A percentile compares a stretch with the other conserved stretches of the same genome.
Conservation (phyloP, 208 protist species). For the Leishmania braziliensis region DNA sequence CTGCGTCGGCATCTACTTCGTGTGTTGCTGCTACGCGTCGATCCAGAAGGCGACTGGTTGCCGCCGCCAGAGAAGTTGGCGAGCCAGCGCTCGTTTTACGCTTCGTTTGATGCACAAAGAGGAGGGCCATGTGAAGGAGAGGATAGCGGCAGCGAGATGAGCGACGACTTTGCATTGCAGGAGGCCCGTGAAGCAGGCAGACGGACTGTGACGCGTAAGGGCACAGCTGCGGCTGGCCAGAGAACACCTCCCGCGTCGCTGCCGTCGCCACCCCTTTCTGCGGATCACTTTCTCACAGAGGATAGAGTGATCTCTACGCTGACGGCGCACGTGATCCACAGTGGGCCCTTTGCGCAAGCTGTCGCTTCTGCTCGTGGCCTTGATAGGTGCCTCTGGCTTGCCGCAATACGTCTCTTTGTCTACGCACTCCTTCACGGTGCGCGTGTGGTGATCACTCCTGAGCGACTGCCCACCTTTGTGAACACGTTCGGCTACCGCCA, state of each 20-base stretch:
- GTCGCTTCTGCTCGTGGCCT: not conserved
- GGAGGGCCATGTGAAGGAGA: not conserved
- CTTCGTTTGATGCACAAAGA: conserved; percentile 21
- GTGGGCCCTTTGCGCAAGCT: conserved; percentile 1
- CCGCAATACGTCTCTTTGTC: conserved; percentile 45
- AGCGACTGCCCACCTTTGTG: conserved; percentile 46
- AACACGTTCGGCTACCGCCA: conserved; percentile 45
- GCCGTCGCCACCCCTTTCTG: not conserved
- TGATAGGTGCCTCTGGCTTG: conserved; percentile 18
- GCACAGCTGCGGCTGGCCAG: not conserved
- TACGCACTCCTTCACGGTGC: conserved; percentile 45
- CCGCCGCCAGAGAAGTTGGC: conserved; percentile 33
- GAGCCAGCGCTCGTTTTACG: conserved; percentile 37
- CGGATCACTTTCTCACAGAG: not conserved
- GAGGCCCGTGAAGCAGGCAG: conserved; percentile 17
- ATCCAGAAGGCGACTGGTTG: conserved; percentile 54
- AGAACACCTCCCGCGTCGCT: not conserved
- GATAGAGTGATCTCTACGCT: conserved; percentile 8
- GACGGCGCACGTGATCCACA: conserved; percentile 5
- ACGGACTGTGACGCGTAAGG: not conserved
- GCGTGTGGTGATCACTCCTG: conserved; percentile 53
- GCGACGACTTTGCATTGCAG: conserved; percentile 6
- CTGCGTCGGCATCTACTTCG: conserved; percentile 13
- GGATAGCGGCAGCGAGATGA: not conserved
- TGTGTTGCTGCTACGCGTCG: conserved; percentile 65